These are phyloP conservation scores for Combretum micranthum DNA, from an alignment of 345 rosid species.

Conservation along the genomic window DNA sequence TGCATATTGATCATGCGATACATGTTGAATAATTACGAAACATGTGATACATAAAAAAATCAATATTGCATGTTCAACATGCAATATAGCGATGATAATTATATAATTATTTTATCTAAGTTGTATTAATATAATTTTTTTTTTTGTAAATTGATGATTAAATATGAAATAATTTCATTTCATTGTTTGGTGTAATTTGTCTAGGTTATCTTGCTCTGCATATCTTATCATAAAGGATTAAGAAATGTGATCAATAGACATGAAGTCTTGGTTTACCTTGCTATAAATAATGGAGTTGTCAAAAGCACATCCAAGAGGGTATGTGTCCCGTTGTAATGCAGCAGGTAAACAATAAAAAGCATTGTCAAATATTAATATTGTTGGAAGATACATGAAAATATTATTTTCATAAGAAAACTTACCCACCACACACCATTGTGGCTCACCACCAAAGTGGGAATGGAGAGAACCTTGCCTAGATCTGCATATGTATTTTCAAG, in stretches of 20 bases:
- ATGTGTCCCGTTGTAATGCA: slow-evolving; percentile 51
- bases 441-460: slow-evolving; percentile 66
- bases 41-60: no score
- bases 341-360: neutral
- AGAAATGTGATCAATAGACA: no score
- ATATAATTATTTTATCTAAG: no score
- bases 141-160: no score
- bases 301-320: slow-evolving; percentile 62
- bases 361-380: neutral
- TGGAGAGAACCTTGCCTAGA: slow-evolving; percentile 73
- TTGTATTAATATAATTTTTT: no score
- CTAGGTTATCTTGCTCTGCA: neutral
- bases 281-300: slow-evolving; percentile 56
- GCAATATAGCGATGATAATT: no score
- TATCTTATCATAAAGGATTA: neutral
- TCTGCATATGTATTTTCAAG: slow-evolving; percentile 12
- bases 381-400: neutral
- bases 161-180: no score
- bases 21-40: no score
- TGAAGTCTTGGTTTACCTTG: slow-evolving; percentile 31
- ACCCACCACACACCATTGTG: slow-evolving; percentile 92
- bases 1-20: no score
- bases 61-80: no score
- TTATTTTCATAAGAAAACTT: slow-evolving; percentile 4
- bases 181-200: no score